Evolutionary conservation across 257 asterid species (phyloP).

Genomic region (Euphrasia confusa): DNA sequence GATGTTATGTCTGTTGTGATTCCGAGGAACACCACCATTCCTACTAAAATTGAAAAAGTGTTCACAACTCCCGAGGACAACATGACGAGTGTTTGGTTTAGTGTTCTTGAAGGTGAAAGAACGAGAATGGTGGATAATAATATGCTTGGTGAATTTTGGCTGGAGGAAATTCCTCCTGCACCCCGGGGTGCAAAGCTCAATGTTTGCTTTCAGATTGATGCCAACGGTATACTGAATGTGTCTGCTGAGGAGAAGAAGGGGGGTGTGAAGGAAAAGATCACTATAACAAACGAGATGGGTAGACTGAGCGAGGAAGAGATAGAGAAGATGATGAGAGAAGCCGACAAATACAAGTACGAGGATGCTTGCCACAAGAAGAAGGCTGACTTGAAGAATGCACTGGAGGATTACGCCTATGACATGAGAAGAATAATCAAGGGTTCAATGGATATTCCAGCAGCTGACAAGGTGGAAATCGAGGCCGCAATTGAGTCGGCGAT

Average conservation of each 20-base stretch:
- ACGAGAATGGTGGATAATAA: conserved; percentile 73
- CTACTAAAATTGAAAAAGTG: conserved; percentile 74
- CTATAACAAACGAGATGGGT: conserved; percentile 36
- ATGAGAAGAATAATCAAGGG: conserved; percentile 82
- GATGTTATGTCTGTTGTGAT: conserved; percentile 79
- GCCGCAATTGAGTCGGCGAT: conserved; percentile 57
- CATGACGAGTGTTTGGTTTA: conserved; percentile 75
- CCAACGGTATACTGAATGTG: conserved; percentile 69
- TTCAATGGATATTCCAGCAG: conserved; percentile 47
- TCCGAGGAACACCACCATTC: conserved; percentile 75
- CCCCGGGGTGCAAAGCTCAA: conserved; percentile 83
- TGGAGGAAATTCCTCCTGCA: conserved; percentile 78
- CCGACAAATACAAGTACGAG: conserved; percentile 76
- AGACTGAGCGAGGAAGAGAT: too few relatives aligned
- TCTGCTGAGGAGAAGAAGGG: conserved; percentile 87
- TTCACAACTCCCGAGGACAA: conserved; percentile 71
- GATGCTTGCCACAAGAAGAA: conserved; percentile 83
- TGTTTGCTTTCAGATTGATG: conserved; percentile 74
- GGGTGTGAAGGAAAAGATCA: conserved; percentile 80
- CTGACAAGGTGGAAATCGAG: conserved; percentile 63
- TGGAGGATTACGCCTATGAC: conserved; percentile 78
- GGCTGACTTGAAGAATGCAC: conserved; percentile 65
- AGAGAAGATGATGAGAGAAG: conserved; percentile 19
- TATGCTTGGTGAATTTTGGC: conserved; percentile 68
- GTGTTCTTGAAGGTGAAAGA: conserved; percentile 72